phyloP scores from a whole-genome alignment of 495 filamentous ascomycete species.

The Sordaria brevicollis region DNA sequence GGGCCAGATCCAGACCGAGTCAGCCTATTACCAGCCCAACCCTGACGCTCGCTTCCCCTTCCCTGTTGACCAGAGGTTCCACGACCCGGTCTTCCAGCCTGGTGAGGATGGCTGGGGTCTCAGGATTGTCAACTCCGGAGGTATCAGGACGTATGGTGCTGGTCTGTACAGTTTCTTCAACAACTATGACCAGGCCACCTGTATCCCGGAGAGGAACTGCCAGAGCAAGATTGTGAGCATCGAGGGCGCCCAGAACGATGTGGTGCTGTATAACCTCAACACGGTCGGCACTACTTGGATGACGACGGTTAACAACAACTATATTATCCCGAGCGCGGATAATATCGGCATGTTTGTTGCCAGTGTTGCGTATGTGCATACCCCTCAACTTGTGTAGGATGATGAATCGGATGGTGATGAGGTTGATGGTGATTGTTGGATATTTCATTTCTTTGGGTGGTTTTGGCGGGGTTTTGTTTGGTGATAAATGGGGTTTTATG shows the following conservation, averaged over 20 bases:
- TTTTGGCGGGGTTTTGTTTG: neutral
- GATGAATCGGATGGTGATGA: neutral
- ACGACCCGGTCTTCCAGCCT: constrained; percentile 58
- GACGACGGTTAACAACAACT: constrained; percentile 34
- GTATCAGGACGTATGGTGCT: constrained; percentile 54
- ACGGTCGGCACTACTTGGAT: constrained; percentile 37
- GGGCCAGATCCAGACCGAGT: constrained; percentile 73
- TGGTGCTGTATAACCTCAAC: constrained; percentile 42
- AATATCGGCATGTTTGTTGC: constrained; percentile 33
- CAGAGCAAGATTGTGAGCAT: constrained; percentile 53
- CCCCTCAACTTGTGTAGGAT: neutral
- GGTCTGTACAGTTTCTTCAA: constrained; percentile 53
- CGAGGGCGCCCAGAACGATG: constrained; percentile 24
- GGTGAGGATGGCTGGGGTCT: constrained; percentile 45
- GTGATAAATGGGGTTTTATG: neutral
- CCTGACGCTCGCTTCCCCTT: constrained; percentile 61
- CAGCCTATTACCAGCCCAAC: constrained; percentile 58
- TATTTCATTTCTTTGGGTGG: neutral
- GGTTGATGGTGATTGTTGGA: neutral
- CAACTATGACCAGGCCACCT: constrained; percentile 33
- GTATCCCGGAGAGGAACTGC: constrained; percentile 39
- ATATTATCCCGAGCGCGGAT: constrained; percentile 38
- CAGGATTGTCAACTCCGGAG: constrained; percentile 39
- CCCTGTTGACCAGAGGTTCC: constrained; percentile 43
- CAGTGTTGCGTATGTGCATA: constrained; percentile 9